Base-by-base conservation (phyloP, 352 stramenopile genomes). In the Phytopythium chamaehyphon region DNA sequence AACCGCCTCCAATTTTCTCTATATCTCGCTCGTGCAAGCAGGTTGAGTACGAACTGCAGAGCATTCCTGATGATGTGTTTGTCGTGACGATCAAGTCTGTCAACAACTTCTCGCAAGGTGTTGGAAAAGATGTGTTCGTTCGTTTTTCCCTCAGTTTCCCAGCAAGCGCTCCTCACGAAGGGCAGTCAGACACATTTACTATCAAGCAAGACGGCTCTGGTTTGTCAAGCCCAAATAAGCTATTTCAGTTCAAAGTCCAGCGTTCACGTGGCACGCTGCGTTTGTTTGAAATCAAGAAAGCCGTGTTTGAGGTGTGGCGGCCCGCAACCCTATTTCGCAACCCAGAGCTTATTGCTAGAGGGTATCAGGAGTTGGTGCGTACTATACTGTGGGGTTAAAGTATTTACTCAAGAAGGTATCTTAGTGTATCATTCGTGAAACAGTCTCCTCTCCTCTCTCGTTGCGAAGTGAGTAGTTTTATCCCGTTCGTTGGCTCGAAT, bases 251-350 rank as follows among this genome's bases (percentile, higher is more conserved):
- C 23, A 76, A 71, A 48, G 51, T 93, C 2, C 57, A 83, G 45
- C 70, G 83, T 23, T 77, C 68, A 14, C 69, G 80, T 37, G 83
- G 83, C 12, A 87, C 76, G 0, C 71, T 86, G 37, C 79, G 81
- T 2, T 58, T 93, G n/a, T 86, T 87, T 59, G 80, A 89, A 60
- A 85, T 93, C 18, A 88, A 88, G 51, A 93, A 91, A 42, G 76
- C 74, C 0, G 33, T 73, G 43, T 88, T 93, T 43, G 83, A 93
- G 63, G 76, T 93, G 40, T 90, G 81, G 73, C 75, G 71, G 2
- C 63, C 76, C 0, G 73, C 62, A 36, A 82, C 77, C 1, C 59
- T 90, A 8, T 77, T 90, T 15, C 66, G 73, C 4, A 88, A 78
- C n/a, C 54, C 80, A 12, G 76, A 93, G 60, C 56, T 89, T 6